Evolutionary conservation across 257 asterid species (phyloP), one percentile per base, ranked within the genome.

Genomic region (Paraleonurus japonicus): DNA sequence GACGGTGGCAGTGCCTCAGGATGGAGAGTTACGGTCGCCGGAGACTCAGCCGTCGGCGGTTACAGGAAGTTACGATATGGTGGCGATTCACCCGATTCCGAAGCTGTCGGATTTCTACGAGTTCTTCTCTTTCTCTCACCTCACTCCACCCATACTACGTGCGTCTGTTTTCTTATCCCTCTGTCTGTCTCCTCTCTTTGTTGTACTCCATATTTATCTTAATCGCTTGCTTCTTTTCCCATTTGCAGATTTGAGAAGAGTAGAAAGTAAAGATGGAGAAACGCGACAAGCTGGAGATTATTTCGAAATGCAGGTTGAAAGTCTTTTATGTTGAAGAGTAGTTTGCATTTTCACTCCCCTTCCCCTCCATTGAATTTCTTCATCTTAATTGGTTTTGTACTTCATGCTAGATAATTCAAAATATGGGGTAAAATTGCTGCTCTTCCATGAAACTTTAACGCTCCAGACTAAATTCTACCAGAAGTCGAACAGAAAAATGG

Each of bases 41-140:
- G 90, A 78, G 23, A 48, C 76, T 17, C 79, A 87, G 65, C 70
- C 85, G 60, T 78, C 88, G 83, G 80, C 83, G 69, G 72, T 81
- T 19, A 81, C 87, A 13, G 90, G 82, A 72, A 83, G 85, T 67
- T 82, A 87, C 75, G 97, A 92, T 60, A 95, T 95, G 99, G 87
- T 82, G 90, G 99, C 97, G 80, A 95, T 95, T 50, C 98, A 95
- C 63, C 95, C 98, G 69, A 85, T 88, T 58, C 99, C 99, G 82
- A 95, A 90, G 91, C 91, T 95, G 15, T 92, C 99, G 67, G 97
- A 95, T 70, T 95, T 95, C 86, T 95, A 92, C 67, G 99, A 92
- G 72, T 95, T 95, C 85, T 88, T 95, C 89, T 87, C 92, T 53
- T 79, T 95, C 75, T 81, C 99, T 57, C 87, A 95, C 76, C 86